A percentile compares a stretch with the other conserved stretches of the same genome.
phyloP scores from a whole-genome alignment of 169 alveolate genomes.

The Theileria orientalis region DNA sequence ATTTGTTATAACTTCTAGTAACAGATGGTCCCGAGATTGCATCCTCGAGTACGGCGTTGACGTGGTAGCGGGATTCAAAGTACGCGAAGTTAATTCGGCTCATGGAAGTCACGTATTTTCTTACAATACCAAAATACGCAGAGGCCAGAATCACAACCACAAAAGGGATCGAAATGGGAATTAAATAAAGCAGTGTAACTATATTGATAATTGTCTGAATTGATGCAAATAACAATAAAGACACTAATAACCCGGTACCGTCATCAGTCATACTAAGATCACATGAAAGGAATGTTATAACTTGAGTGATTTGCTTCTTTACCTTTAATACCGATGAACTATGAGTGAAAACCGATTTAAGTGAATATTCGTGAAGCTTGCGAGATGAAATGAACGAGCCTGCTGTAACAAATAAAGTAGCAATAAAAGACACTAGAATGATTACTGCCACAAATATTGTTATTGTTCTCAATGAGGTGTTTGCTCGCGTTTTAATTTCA shows the following conservation, averaged over 20 bases:
- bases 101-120: background rate
- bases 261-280: constrained; percentile 23
- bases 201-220: background rate
- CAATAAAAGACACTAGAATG: background rate
- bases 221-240: background rate
- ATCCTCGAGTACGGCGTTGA: background rate
- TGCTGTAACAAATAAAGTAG: background rate
- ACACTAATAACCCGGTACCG: background rate
- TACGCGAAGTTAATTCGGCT: background rate
- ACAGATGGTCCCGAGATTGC: constrained; percentile 14
- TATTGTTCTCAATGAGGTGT: background rate
- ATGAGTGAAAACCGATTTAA: background rate
- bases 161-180: background rate
- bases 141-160: background rate
- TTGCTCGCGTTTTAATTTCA: background rate
- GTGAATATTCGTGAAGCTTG: constrained; percentile 8
- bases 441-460: background rate
- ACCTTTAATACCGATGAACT: constrained; percentile 1
- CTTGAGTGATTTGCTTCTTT: constrained; percentile 8
- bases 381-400: constrained; percentile 22
- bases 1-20: constrained; percentile 8
- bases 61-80: constrained; percentile 6
- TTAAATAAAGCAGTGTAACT: background rate
- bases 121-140: background rate
- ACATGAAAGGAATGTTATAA: constrained; percentile 18